Evolutionary conservation across 345 rosid genomes (phyloP), one percentile per base, ranked within the genome.

Genomic region (Punica granatum): DNA sequence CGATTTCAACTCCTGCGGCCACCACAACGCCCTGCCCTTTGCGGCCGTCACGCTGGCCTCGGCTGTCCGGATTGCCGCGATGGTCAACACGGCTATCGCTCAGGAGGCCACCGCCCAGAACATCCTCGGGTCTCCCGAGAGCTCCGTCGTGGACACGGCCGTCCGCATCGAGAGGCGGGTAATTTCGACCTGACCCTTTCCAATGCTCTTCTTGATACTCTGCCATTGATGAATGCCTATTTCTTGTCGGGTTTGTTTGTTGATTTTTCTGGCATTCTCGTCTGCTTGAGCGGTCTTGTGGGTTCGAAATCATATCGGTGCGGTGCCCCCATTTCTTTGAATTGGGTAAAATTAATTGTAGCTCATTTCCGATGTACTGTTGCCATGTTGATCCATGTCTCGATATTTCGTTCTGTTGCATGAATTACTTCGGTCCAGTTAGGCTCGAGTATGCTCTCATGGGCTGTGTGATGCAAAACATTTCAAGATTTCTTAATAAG

Each of bases 71-170:
- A 73, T 93, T 46, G 72, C 76, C 34, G 79, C 80, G 32, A 87
- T 88, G 90, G 65, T 87, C 26, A 66, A 68, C 35, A 79, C 84
- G 1, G 96, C 85, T 7, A 69, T 82, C 54, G 82, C 94, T 2
- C 98, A 93, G 67, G 83, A 75, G 68, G 86, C 88, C 69, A 81
- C 86, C 56, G 97, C 98, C 54, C 75, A 44, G 51, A 63, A 81
- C 25, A 79, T 93, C 54, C 79, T 83, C 65, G 81, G 84, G 70
- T 87, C 90, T 9, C 54, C 81, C 34, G 76, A 77, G 26, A 41
- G 16, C 49, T 43, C 73, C 28, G 67, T 58, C 42, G 51, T 68
- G 15, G 87, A 84, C 62, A 48, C 81, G 16, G 79, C 75, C 42
- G 68, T 80, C 71, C 87, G 83, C 71, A 82, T 63, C 30, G 70